phyloP scores from a whole-genome alignment of 1,139 yeast species.

The Saccharomyces pastorianus region DNA sequence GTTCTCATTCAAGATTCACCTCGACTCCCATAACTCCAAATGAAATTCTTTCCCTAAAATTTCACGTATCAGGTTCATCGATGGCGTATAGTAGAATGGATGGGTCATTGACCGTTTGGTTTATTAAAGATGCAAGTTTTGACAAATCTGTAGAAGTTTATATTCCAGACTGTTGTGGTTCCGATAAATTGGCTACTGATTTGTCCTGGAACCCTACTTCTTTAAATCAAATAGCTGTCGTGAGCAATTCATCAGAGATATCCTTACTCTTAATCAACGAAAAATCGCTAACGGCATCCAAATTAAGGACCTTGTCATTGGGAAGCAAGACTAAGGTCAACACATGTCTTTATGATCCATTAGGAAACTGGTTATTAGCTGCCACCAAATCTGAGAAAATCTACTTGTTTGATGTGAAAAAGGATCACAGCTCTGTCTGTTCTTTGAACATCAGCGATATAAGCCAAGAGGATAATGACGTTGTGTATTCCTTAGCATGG shows the following conservation, averaged over 20 bases:
- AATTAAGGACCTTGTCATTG: constrained; percentile 33
- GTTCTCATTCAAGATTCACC: constrained; percentile 21
- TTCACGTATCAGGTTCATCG: constrained; percentile 22
- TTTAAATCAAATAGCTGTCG: constrained; percentile 49
- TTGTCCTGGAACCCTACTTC: constrained; percentile 56
- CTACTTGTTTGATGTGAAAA: constrained; percentile 21
- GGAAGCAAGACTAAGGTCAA: constrained; percentile 32
- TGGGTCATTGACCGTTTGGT: constrained; percentile 28
- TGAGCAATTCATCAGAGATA: constrained; percentile 47
- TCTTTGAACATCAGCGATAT: constrained; percentile 9
- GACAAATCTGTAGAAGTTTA: constrained; percentile 17
- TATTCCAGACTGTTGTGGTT: constrained; percentile 40
- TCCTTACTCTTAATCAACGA: constrained; percentile 50
- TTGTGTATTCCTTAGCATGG: constrained; percentile 27
- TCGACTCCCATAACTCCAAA: constrained; percentile 12
- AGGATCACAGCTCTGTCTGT: constrained; percentile 16
- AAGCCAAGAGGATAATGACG: constrained; percentile 8
- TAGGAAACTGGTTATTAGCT: constrained; percentile 44
- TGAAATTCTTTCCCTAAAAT: constrained; percentile 20
- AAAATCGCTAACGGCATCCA: constrained; percentile 28
- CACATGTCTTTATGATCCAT: constrained; percentile 40
- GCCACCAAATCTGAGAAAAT: constrained; percentile 35
- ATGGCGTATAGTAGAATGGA: constrained; percentile 28
- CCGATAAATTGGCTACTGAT: constrained; percentile 41
- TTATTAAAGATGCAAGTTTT: constrained; percentile 27